Evolutionary conservation across 164 flowering plant species (phyloP).

Genomic region (Dillenia turbinata): DNA sequence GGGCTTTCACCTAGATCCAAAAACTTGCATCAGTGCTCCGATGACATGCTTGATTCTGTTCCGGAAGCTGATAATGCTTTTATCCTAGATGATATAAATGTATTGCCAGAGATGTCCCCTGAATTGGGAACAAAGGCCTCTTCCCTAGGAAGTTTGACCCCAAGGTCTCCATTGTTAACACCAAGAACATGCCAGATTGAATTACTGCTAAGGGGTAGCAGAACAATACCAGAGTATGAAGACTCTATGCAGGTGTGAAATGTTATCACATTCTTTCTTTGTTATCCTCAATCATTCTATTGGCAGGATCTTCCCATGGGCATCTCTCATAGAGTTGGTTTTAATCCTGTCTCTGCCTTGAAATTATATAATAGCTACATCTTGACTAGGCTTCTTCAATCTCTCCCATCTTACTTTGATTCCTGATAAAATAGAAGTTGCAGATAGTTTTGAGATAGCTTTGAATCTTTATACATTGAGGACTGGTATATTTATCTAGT

Average conservation of each 20-base stretch:
- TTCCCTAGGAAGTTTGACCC: constrained; percentile 76
- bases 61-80: constrained; percentile 44
- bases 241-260: constrained; percentile 64
- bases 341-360: no score
- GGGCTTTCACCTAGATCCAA: constrained; percentile 33
- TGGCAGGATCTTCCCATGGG: not conserved
- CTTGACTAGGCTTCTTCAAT: no score
- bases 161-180: constrained; percentile 72
- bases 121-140: constrained; percentile 33
- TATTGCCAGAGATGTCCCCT: constrained; percentile 32
- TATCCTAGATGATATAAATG: constrained; percentile 42
- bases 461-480: no score
- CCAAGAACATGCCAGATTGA: constrained; percentile 73
- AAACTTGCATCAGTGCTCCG: constrained; percentile 30
- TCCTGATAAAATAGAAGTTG: no score
- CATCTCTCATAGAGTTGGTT: no score
- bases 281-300: no score
- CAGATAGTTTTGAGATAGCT: no score
- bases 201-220: constrained; percentile 50
- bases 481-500: no score
- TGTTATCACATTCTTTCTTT: no score
- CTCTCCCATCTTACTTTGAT: no score
- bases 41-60: constrained; percentile 43
- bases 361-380: no score
- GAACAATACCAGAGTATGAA: constrained; percentile 63